Evolutionary conservation across 495 filamentous ascomycete species (phyloP).

Genomic region (Amphirosellinia nigrospora): DNA sequence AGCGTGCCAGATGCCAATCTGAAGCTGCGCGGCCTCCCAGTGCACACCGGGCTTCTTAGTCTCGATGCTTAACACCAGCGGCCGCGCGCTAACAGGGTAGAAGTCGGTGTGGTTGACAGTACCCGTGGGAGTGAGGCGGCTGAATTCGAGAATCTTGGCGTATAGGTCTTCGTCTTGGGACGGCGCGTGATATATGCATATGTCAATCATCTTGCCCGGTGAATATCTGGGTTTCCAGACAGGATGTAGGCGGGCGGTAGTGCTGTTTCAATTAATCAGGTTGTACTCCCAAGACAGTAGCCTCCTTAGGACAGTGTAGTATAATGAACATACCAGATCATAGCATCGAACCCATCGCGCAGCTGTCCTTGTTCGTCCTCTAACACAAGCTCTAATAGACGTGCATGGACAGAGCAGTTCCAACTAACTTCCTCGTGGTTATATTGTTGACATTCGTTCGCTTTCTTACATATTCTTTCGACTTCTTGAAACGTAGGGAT

Average conservation of each 20-base stretch:
- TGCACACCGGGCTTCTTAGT: slow-evolving; percentile 23
- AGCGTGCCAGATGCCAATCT: slow-evolving; percentile 25
- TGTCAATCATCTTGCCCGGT: slow-evolving; percentile 10
- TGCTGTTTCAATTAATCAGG: neutral
- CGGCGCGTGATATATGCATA: slow-evolving; percentile 1
- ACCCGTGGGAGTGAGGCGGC: slow-evolving; percentile 11
- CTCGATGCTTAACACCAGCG: slow-evolving; percentile 22
- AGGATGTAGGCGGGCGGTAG: slow-evolving; percentile 11
- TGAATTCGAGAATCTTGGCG: slow-evolving; percentile 1
- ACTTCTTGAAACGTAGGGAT: slow-evolving; percentile 5
- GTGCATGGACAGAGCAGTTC: neutral
- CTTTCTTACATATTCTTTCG: slow-evolving; percentile 9
- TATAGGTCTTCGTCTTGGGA: slow-evolving; percentile 7
- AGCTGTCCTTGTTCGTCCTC: neutral
- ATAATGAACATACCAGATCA: slow-evolving; percentile 8
- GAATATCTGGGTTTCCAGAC: neutral
- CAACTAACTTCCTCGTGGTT: slow-evolving; percentile 12
- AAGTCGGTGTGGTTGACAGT: slow-evolving; percentile 27
- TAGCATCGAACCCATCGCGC: slow-evolving; percentile 3
- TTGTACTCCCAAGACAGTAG: too few species aligned
- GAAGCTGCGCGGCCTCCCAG: slow-evolving; percentile 18
- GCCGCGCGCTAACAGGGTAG: neutral
- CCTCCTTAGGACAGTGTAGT: too few species aligned
- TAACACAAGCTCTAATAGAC: neutral
- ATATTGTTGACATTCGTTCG: slow-evolving; percentile 10